A percentile compares a stretch with the other conserved stretches of the same genome.
Evolutionary conservation across 73 alveolate species (phyloP).

Genomic region (Tetrahymena elliotti): DNA sequence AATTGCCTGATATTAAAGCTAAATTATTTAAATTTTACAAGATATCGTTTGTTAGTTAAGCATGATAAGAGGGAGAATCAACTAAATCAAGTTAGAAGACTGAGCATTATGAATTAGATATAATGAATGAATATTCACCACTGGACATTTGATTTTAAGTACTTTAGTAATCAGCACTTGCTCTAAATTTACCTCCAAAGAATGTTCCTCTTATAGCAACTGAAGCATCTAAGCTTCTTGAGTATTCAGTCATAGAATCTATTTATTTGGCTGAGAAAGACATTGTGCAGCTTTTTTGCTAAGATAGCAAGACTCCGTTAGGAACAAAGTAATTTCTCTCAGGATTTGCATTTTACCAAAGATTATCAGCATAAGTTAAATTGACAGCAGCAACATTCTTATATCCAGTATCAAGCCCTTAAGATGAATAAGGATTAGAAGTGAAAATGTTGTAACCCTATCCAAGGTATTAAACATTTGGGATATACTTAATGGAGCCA

Average conservation of each 20-base stretch:
- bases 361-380: background rate
- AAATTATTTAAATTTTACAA: background rate
- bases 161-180: background rate
- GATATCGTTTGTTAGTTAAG: background rate
- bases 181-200: background rate
- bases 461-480: background rate
- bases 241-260: background rate
- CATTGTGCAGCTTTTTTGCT: background rate
- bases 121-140: too few relatives aligned
- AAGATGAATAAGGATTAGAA: background rate
- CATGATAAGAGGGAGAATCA: background rate
- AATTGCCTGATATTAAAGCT: background rate
- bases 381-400: background rate
- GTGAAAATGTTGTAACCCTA: background rate
- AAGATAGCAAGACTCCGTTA: background rate
- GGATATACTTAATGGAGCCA: background rate
- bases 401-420: background rate
- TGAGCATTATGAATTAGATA: background rate
- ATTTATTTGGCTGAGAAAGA: background rate
- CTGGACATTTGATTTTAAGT: background rate
- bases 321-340: background rate
- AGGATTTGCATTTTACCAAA: background rate
- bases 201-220: background rate
- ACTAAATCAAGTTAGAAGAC: background rate
- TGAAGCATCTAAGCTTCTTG: background rate